Base-by-base conservation (phyloP, 495 filamentous ascomycete species). In the Podospora pseudopauciseta region DNA sequence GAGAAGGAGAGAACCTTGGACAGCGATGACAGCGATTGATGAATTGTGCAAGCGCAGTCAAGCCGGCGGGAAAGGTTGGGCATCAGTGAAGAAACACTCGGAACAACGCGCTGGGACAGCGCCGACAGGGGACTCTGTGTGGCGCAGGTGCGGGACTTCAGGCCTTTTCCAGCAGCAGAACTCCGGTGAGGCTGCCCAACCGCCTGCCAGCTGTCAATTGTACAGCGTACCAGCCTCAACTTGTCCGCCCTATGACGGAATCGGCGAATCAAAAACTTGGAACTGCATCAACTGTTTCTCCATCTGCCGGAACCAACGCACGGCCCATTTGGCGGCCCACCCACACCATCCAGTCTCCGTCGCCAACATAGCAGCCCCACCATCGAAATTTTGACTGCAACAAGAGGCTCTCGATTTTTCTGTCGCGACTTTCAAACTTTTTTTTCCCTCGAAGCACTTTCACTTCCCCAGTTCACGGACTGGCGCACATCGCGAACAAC, bases 41-140 rank as follows among this genome's bases (percentile, higher is more conserved):
- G 73, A 77, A 73, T 75, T 76, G 72, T 73, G 73, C 70, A 76
- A 73, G 76, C 77, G 75, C 75, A 78, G 71, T 67, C 70, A 70
- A 67, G n/a, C 60, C 60, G 44, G 65, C 65, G 30, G 58, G 64
- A 60, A 72, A 74, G 70, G 76, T 79, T 79, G 77, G 77, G 77
- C 77, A 79, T 74, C 77, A 78, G 71, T 65, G 70, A 61, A 63
- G 28, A 70, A 34, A n/a, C n/a, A 57, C 49, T 32, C 19, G 32
- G 55, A 44, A 30, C 26, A 19, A 56, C 64, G 60, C 53, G 62
- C 64, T 57, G 58, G 68, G 65, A 72, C 63, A 76, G 49, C 39
- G 16, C n/a, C 55, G 39, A 49, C 55, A 72, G 49, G 58, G 70
- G 44, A 32, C 54, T 56, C 30, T 56, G 55, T 72, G 69, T 74